Conservation (phyloP, 805 yeast genomes). For the Yarrowia osloensis region DNA sequence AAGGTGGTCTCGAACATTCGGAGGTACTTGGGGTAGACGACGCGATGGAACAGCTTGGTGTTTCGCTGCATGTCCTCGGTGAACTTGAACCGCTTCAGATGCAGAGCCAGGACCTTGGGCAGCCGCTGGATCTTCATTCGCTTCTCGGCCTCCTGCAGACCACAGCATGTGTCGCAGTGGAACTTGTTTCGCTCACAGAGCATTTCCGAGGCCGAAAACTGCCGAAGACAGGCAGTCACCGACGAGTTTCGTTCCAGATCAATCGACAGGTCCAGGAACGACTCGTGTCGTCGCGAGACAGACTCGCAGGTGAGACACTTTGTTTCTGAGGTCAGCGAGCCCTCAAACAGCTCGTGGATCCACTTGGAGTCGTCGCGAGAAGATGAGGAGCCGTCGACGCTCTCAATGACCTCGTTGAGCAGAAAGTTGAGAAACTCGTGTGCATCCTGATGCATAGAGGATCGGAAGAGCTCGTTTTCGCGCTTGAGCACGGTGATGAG, state of each 20-base stretch:
- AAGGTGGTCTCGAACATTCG: constrained; percentile 66
- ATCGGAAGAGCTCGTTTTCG: constrained; percentile 81
- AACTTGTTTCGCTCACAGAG: constrained; percentile 86
- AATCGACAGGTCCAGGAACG: constrained; percentile 80
- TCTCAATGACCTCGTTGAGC: constrained; percentile 67
- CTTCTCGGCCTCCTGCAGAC: constrained; percentile 91
- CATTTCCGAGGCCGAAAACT: constrained; percentile 84
- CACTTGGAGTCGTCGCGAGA: constrained; percentile 40
- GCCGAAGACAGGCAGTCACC: constrained; percentile 72
- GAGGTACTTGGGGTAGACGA: constrained; percentile 74
- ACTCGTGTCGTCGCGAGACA: constrained; percentile 77
- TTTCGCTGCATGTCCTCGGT: constrained; percentile 78
- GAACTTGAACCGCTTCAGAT: constrained; percentile 89
- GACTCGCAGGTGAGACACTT: constrained; percentile 89
- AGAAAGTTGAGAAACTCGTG: constrained; percentile 92
- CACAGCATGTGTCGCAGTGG: constrained; percentile 86
- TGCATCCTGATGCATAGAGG: constrained; percentile 97
- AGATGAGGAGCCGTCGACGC: constrained; percentile 41
- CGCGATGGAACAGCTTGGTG: constrained; percentile 83
- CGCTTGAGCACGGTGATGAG: constrained; percentile 74
- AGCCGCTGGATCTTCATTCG: constrained; percentile 75
- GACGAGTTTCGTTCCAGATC: constrained; percentile 78
- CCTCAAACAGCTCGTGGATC: constrained; percentile 78
- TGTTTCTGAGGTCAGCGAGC: constrained; percentile 80
- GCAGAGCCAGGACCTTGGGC: constrained; percentile 79